phyloP scores from a whole-genome alignment of 2,329 filamentous ascomycete species.

The Aureobasidium sp. region DNA sequence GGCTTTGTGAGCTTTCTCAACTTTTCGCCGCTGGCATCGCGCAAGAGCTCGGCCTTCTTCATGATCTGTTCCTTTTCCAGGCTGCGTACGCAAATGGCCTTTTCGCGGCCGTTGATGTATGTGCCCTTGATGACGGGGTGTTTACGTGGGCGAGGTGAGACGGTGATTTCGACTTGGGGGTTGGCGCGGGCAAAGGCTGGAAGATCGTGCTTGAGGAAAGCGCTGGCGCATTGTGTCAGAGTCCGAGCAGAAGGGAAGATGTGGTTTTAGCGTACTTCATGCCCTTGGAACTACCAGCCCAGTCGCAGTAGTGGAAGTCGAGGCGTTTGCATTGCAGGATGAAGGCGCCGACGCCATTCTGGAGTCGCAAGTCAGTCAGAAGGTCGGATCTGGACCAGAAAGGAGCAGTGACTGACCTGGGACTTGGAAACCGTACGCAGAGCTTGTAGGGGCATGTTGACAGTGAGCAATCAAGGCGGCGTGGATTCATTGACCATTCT shows the following conservation, averaged over 20 bases:
- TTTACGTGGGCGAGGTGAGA: slow-evolving; percentile 81
- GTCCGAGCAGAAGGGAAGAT: background rate
- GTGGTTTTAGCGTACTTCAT: slow-evolving; percentile 64
- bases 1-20: slow-evolving; percentile 51
- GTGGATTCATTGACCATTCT: background rate
- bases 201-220: slow-evolving; percentile 72
- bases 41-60: slow-evolving; percentile 65
- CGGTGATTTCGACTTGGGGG: slow-evolving; percentile 81
- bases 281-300: slow-evolving; percentile 82
- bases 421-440: slow-evolving; percentile 47
- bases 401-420: slow-evolving; percentile 37
- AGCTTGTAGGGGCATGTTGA: slow-evolving; percentile 39
- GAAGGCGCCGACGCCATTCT: slow-evolving; percentile 97
- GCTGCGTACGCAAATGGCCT: slow-evolving; percentile 83
- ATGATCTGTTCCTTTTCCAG: slow-evolving; percentile 71
- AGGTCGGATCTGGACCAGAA: background rate
- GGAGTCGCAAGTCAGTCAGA: slow-evolving; percentile 14
- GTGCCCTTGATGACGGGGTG: slow-evolving; percentile 83
- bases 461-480: background rate
- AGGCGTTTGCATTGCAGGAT: slow-evolving; percentile 94
- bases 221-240: slow-evolving; percentile 38
- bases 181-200: slow-evolving; percentile 70
- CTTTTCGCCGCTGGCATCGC: slow-evolving; percentile 69
- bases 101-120: slow-evolving; percentile 85
- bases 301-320: slow-evolving; percentile 94